A percentile compares a stretch with the other conserved stretches of the same genome.
Conservation (phyloP, 108 stramenopile species). For the Skeletonema menzelii region DNA sequence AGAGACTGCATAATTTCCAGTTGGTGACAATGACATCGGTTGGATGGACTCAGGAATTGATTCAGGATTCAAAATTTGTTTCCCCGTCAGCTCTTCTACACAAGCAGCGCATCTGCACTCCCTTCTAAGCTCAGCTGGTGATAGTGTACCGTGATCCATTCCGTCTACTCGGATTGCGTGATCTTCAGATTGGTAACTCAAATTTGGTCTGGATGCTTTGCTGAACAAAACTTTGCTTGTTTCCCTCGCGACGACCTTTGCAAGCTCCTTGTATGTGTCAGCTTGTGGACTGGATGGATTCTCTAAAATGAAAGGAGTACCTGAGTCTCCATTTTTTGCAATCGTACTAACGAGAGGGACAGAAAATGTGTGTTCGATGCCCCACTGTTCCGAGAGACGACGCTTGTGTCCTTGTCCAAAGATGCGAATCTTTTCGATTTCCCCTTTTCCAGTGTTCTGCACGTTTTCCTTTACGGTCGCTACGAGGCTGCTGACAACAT, state of each 20-base stretch:
- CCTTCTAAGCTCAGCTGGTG: conserved; percentile 67
- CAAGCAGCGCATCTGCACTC: conserved; percentile 88
- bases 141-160: conserved; percentile 28
- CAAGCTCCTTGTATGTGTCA: conserved; percentile 64
- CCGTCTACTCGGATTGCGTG: conserved; percentile 42
- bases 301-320: conserved; percentile 72
- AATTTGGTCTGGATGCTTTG: conserved; percentile 51
- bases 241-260: conserved; percentile 67
- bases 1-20: conserved; percentile 88
- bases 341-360: conserved; percentile 78
- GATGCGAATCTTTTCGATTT: conserved; percentile 57
- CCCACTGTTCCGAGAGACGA: conserved; percentile 81
- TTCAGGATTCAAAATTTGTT: conserved; percentile 68
- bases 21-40: conserved; percentile 66
- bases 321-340: conserved; percentile 81
- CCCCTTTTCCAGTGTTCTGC: conserved; percentile 8
- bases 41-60: conserved; percentile 59
- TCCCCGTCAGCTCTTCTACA: conserved; percentile 92
- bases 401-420: conserved; percentile 81
- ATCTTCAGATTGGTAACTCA: conserved; percentile 47
- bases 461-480: conserved; percentile 47
- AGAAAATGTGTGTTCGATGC: conserved; percentile 80
- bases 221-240: conserved; percentile 48
- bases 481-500: conserved; percentile 49
- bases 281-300: conserved; percentile 73